Evolutionary conservation across 2,329 filamentous ascomycete species (phyloP).

Genomic region (Beauveria caledonica): DNA sequence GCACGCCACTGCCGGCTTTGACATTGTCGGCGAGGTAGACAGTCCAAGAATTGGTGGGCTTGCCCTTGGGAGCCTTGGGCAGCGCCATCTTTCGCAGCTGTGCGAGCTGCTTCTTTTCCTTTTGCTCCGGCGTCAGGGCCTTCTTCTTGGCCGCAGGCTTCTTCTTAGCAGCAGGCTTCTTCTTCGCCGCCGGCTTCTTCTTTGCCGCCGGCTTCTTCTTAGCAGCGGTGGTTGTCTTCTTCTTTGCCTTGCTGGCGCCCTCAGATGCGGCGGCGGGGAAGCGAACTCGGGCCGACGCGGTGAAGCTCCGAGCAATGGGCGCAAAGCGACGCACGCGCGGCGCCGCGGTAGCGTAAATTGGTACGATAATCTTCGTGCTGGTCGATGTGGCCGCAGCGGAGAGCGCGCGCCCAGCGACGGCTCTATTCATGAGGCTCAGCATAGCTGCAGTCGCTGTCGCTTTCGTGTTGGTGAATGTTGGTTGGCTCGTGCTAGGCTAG

Average conservation of each 20-base stretch:
- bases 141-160: conserved; percentile 25
- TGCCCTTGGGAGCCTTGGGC: conserved; percentile 28
- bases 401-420: conserved; percentile 28
- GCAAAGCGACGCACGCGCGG: conserved; percentile 15
- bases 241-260: conserved; percentile 17
- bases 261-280: conserved; percentile 15
- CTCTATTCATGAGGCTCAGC: conserved; percentile 34
- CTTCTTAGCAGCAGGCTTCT: conserved; percentile 20
- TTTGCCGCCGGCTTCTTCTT: conserved; percentile 21
- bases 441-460: conserved; percentile 20
- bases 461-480: not conserved
- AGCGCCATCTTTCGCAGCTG: conserved; percentile 35
- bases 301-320: conserved; percentile 23
- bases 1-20: not conserved
- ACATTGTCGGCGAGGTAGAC: conserved; percentile 30
- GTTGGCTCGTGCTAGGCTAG: not conserved
- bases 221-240: conserved; percentile 17
- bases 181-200: conserved; percentile 30
- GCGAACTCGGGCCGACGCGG: conserved; percentile 21
- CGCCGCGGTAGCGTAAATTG: conserved; percentile 13
- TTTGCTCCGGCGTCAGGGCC: conserved; percentile 30
- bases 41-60: conserved; percentile 27
- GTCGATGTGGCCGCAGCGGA: conserved; percentile 15
- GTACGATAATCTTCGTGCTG: conserved; percentile 17
- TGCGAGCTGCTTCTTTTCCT: conserved; percentile 24